Base-by-base conservation (phyloP, 2,329 filamentous ascomycete genomes). In the Xylaria multiplex region DNA sequence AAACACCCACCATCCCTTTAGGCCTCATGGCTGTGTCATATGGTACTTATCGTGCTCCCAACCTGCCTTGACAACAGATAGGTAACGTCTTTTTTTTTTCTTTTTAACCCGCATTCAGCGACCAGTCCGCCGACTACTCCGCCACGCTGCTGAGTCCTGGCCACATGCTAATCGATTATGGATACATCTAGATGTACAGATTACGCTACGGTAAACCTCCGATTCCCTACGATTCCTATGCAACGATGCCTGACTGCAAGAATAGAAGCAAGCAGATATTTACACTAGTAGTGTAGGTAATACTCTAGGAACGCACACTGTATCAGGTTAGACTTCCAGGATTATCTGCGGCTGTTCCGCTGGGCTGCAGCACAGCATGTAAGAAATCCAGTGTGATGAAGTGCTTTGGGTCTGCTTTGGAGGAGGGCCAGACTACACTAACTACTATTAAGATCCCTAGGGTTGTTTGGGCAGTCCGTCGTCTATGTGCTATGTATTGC, bases 311-410 rank as follows among this genome's bases (percentile, higher is more conserved):
- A 55, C 27, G 27, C 40, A 64, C 37, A 59, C 57, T 53, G 59
- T 48, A n/a, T 35, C 27, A 54, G 55, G 55, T 64, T 45, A 58
- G 55, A 55, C 30, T 11, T 54, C 37, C 52, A 64, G 64, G 59
- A 59, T 55, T 63, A 22, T 53, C 63, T 62, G 50, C 32, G 55
- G 53, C 49, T 48, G 56, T 62, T 60, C 66, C 66, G 59, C 66
- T 66, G 63, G 66, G 66, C 66, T 68, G 66, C 66, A 68, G 66
- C 59, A 66, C 61, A 65, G 61, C 56, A 64, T 66, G 66, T 68
- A 62, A 55, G 66, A 68, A 68, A 66, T 66, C 56, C 59, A 52
- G 60, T 61, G 59, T 64, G 63, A 64, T 53, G 32, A 59, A 57
- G 58, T 57, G 45, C 63, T 40, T 45, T 19, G 30, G 64, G 35